phyloP scores from a whole-genome alignment of 2,329 filamentous ascomycete species.

The Rutstroemia sp. region DNA sequence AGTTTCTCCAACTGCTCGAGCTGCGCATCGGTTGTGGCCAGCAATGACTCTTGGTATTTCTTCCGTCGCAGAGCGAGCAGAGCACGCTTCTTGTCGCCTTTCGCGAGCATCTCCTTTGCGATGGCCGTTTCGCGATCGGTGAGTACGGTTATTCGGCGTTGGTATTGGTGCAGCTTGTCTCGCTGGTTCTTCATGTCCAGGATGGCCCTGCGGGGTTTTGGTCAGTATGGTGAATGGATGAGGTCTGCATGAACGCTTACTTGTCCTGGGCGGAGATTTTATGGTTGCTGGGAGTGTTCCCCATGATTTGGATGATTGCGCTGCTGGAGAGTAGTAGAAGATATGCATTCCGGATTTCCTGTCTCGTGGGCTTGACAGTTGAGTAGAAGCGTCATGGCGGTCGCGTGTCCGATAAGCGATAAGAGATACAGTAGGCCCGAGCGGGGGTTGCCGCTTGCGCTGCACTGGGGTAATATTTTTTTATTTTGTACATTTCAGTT shows the following conservation, averaged over 20 bases:
- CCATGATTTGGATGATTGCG: conserved; percentile 40
- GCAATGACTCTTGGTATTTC: conserved; percentile 90
- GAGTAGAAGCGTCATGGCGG: conserved; percentile 7
- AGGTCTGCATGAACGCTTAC: conserved; percentile 41
- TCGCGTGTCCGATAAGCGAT: conserved; percentile 9
- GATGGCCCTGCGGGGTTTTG: conserved; percentile 62
- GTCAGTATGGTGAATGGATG: not conserved
- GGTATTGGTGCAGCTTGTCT: conserved; percentile 94
- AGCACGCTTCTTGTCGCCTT: conserved; percentile 73
- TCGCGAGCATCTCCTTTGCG: conserved; percentile 72
- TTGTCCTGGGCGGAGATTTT: conserved; percentile 78
- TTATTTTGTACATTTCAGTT: not conserved
- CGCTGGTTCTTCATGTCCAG: conserved; percentile 96
- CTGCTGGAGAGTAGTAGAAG: conserved; percentile 9
- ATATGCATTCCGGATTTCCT: not conserved
- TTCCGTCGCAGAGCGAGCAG: conserved; percentile 85
- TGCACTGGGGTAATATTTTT: not conserved
- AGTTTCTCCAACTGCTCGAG: conserved; percentile 89
- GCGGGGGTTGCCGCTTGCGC: conserved; percentile 3
- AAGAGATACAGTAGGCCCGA: not conserved
- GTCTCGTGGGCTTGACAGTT: not conserved
- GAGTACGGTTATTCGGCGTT: conserved; percentile 78
- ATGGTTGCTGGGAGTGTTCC: conserved; percentile 54
- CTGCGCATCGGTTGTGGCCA: conserved; percentile 85
- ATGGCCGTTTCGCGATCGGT: conserved; percentile 83